Base-by-base conservation (phyloP, 164 flowering plant species). In the Nelumbo lutea region DNA sequence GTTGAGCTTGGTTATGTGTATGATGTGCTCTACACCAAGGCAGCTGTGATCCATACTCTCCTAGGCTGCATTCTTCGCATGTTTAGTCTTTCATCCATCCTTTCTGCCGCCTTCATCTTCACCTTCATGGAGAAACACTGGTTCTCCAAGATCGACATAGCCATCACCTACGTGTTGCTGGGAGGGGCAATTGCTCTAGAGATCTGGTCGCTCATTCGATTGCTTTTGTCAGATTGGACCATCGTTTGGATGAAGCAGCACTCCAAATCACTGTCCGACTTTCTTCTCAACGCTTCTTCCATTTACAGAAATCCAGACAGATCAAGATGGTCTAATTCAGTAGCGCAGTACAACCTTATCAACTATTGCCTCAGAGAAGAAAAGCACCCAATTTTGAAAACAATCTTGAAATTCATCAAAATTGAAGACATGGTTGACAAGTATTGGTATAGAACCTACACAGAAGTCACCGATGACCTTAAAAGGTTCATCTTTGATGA, bases 1-100 rank as follows among this genome's bases (percentile, higher is more conserved):
- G 47, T 65, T 40, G 74, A 71, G 42, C 74, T 71, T 59, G 56
- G 60, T 9, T 63, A 68, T 11, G 27, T 73, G 41, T 73, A 67
- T 27, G 71, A 67, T 0, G 47, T 61, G 6, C 51, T 73, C 9
- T 68, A 53, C 59, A 73, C 71, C 59, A 73, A 73, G 59, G 45
- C 60, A 6, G 43, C 50, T 40, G 64, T 63, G 9, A 42, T 73
- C 57, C 53, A 58, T 57, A 61, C 63, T 9, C 6, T 42, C 6
- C 10, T 1, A 61, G 63, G 63, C 13, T 42, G 3, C 46, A 41
- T 61, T 42, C 46, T 61, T n/a, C 44, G 46, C 44, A 41, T 42
- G n/a, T 8, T 61, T 15, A 61, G 63, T 42, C 6, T 61, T 7
- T 41, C 63, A 0, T 61, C 45, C 46, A 61, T 42, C 1, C 0